Evolutionary conservation across 208 protist genomes (phyloP), one percentile per base, ranked within the genome.

Genomic region (Crithidia fasciculata): DNA sequence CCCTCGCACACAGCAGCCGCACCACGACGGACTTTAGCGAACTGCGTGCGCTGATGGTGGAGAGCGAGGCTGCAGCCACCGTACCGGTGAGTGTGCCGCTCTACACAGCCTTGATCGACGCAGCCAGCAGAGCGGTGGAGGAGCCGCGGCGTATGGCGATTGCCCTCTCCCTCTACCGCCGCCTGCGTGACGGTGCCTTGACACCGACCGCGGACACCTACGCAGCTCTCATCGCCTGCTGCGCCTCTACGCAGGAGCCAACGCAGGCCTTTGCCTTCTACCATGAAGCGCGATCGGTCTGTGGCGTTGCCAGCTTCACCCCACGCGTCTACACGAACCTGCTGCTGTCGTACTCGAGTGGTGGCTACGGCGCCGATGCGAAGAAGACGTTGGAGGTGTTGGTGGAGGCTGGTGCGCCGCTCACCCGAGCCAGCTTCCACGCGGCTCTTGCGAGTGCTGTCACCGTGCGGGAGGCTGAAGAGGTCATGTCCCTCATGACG

Each of bases 261-360:
- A 93, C 83, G 47, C 88, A 89, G 13, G 86, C 88, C 62, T 95
- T 96, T 72, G 90, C 88, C 13, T 91, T 96, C 70, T 95, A 92
- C 61, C 92, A 95, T 57, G 92, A 96, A 64, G 89, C 92, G 1
- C 85, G 78, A 12, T 69, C 79, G 18, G 66, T 85, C 16, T 91
- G 83, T 50, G 88, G 85, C 4, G 66, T 78, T 39, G 8, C 76
- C 58, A 13, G 58, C 39, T 84, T 96, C 44, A 77, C 83, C 4
- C 83, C 92, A 2, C 52, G 72, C 16, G 58, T 94, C 57, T 96
- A 95, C 72, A 90, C 90, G 15, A 93, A 93, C 71, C 78, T 96
- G 36, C 69, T 96, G 56, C 62, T 88, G 13, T 73, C 88, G 50
- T 96, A 95, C 73, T 68, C 80, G 5, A 69, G 78, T 36, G 85